Conservation (phyloP, 805 yeast species). For the Helenozyma rhizophorensis region DNA sequence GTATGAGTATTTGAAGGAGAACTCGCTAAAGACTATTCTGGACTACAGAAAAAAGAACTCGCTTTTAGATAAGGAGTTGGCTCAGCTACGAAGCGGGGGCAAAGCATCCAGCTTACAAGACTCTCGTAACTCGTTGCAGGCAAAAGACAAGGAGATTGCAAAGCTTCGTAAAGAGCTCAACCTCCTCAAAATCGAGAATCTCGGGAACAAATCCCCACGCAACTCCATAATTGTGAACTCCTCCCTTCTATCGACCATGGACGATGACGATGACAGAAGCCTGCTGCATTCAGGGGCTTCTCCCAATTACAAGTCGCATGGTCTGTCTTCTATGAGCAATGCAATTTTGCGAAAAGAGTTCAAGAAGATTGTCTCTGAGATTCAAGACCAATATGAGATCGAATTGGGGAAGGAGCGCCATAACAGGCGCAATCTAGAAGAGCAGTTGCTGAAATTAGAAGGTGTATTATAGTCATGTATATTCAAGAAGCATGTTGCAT, state of each 20-base stretch:
- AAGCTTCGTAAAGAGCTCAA: constrained; percentile 44
- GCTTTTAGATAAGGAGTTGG: constrained; percentile 49
- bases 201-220: constrained; percentile 28
- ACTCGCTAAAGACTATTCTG: constrained; percentile 49
- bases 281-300: constrained; percentile 15
- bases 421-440: constrained; percentile 43
- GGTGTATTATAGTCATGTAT: background rate
- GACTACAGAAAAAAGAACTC: constrained; percentile 48
- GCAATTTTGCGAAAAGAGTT: constrained; percentile 65
- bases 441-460: constrained; percentile 1
- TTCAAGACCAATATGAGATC: constrained; percentile 57
- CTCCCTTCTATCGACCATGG: constrained; percentile 10
- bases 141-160: constrained; percentile 38
- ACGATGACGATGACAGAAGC: constrained; percentile 17
- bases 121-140: constrained; percentile 8
- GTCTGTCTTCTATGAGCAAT: constrained; percentile 28
- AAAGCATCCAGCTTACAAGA: background rate
- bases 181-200: constrained; percentile 39
- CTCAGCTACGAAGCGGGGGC: constrained; percentile 11
- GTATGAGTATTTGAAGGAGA: constrained; percentile 60
- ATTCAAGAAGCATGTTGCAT: background rate
- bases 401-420: constrained; percentile 55
- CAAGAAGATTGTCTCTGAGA: constrained; percentile 57
- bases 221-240: constrained; percentile 2
- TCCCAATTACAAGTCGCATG: constrained; percentile 3